Conservation (phyloP, 2,329 filamentous ascomycete species). For the Trichoderma endophyticum region DNA sequence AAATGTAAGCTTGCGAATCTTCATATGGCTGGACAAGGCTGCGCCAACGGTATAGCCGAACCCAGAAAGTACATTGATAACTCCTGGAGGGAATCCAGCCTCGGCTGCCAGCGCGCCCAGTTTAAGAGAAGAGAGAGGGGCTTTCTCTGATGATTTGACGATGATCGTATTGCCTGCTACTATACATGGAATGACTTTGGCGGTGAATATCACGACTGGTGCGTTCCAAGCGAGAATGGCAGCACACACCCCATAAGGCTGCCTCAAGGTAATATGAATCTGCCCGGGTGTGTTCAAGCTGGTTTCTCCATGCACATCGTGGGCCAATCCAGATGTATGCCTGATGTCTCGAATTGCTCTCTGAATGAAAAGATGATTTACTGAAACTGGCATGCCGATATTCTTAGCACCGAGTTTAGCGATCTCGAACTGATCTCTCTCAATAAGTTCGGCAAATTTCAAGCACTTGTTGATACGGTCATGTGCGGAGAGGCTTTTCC, state of each 20-base stretch:
- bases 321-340: background rate
- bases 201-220: background rate
- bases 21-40: conserved; percentile 60
- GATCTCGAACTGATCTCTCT: background rate
- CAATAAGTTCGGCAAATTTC: background rate
- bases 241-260: background rate
- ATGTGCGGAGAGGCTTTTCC: background rate
- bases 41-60: conserved; percentile 63
- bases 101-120: background rate
- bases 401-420: background rate
- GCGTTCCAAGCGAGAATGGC: background rate
- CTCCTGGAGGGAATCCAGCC: conserved; percentile 55
- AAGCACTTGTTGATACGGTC: background rate
- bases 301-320: background rate
- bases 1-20: conserved; percentile 70
- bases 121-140: background rate
- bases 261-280: background rate
- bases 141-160: background rate
- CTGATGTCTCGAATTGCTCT: background rate
- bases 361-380: background rate
- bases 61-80: conserved; percentile 70
- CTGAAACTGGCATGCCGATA: background rate
- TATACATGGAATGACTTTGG: background rate
- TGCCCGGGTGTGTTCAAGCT: background rate
- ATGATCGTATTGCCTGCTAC: background rate